Percentiles rank a stretch among this genome's conserved stretches.
These are phyloP conservation scores for Penicillium palitans DNA, from an alignment of 2,329 filamentous ascomycete genomes.

Conservation along the genomic window DNA sequence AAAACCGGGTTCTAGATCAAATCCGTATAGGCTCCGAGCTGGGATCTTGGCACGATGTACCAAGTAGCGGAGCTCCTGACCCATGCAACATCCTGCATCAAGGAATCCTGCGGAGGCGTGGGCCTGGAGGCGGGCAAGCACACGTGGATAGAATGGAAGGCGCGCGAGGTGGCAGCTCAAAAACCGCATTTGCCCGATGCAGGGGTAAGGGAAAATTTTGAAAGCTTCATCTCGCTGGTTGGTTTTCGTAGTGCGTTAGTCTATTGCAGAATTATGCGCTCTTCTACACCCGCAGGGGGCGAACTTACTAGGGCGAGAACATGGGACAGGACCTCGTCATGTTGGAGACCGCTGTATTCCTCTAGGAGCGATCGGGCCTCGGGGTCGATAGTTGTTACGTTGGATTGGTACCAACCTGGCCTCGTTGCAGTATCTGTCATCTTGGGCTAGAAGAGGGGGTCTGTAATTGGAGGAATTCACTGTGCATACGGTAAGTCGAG, in stretches of 20 bases:
- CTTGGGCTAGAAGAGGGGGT: background rate
- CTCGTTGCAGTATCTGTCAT: background rate
- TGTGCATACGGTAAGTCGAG: background rate
- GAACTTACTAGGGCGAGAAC: background rate
- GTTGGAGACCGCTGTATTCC: background rate
- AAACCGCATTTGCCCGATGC: background rate
- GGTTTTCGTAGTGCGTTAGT: background rate
- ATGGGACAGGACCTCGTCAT: background rate
- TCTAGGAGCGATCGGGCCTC: background rate
- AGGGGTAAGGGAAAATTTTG: background rate
- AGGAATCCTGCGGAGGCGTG: background rate
- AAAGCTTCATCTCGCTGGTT: background rate
- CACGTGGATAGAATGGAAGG: background rate
- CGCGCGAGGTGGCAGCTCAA: background rate
- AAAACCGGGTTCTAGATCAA: background rate
- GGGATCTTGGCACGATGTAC: background rate
- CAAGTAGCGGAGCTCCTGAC: background rate
- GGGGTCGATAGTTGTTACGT: background rate
- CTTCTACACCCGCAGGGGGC: background rate
- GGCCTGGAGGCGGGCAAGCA: background rate
- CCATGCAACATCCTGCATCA: background rate
- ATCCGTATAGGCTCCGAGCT: background rate
- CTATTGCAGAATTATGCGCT: background rate
- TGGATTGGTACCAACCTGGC: background rate
- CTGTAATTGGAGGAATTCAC: background rate